These are phyloP conservation scores for Zygoascus sp. DNA, from an alignment of 1,139 yeast species.

Conservation along the genomic window DNA sequence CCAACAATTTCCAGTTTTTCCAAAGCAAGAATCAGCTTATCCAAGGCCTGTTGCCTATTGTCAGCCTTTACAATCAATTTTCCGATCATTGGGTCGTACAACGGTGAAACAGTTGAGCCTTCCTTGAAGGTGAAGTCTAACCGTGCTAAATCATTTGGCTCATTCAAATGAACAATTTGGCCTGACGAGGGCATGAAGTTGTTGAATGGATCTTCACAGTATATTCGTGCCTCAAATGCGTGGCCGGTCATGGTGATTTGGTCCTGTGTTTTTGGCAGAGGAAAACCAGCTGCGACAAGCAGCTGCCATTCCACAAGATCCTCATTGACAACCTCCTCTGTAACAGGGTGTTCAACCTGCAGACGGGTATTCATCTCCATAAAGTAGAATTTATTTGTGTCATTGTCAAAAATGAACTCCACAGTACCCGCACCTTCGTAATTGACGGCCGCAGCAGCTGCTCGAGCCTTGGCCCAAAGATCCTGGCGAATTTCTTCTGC, in stretches of 20 bases:
- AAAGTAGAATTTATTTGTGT: conserved; percentile 51
- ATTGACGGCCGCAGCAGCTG: conserved; percentile 50
- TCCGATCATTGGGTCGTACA: conserved; percentile 38
- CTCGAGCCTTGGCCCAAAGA: conserved; percentile 56
- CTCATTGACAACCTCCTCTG: conserved; percentile 85
- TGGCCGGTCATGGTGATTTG: conserved; percentile 31
- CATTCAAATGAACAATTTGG: conserved; percentile 22
- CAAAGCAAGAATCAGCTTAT: conserved; percentile 31
- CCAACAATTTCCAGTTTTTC: conserved; percentile 35
- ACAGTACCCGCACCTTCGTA: conserved; percentile 64
- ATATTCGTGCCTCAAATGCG: conserved; percentile 35
- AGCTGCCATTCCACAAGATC: conserved; percentile 92
- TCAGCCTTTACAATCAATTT: conserved; percentile 34
- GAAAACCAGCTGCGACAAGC: conserved; percentile 41
- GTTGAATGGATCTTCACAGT: conserved; percentile 36
- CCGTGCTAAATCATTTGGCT: conserved; percentile 23
- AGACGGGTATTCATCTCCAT: conserved; percentile 62
- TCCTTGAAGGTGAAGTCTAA: conserved; percentile 32
- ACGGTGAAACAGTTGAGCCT: conserved; percentile 32
- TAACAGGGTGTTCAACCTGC: conserved; percentile 61
- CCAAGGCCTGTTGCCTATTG: conserved; percentile 32
- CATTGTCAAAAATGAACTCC: conserved; percentile 58
- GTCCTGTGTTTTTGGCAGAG: conserved; percentile 33
- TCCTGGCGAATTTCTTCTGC: conserved; percentile 41
- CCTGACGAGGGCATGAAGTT: conserved; percentile 35